phyloP scores from a whole-genome alignment of 495 filamentous ascomycete genomes.

The Aspergillus sclerotioniger region DNA sequence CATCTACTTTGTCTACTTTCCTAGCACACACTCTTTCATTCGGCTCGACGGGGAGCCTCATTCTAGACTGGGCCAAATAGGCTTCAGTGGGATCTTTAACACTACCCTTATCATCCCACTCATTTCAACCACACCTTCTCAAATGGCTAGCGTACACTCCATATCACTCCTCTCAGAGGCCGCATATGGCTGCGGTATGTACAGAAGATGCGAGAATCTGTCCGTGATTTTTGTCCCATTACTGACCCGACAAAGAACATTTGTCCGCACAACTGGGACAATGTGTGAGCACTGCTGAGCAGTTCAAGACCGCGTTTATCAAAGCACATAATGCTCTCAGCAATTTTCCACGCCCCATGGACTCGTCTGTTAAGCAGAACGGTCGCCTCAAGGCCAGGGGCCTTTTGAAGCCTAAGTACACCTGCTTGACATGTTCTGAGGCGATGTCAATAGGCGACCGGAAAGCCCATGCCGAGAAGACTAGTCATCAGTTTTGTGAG shows the following conservation, averaged over 20 bases:
- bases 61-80: not conserved
- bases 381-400: slow-evolving; percentile 26
- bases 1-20: slow-evolving; percentile 7
- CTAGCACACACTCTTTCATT: slow-evolving; percentile 8
- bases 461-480: slow-evolving; percentile 40
- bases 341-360: slow-evolving; percentile 26
- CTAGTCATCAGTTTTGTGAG: slow-evolving; percentile 46
- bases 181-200: slow-evolving; percentile 48
- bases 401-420: slow-evolving; percentile 42
- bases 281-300: slow-evolving; percentile 29
- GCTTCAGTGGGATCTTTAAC: not conserved
- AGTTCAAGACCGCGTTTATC: slow-evolving; percentile 40
- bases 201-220: not conserved
- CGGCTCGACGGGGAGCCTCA: not conserved
- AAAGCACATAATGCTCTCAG: slow-evolving; percentile 35
- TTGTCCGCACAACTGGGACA: slow-evolving; percentile 34
- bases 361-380: slow-evolving; percentile 23
- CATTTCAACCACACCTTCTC: slow-evolving; percentile 1
- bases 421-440: slow-evolving; percentile 42
- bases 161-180: slow-evolving; percentile 41
- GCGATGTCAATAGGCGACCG: slow-evolving; percentile 33
- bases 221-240: not conserved
- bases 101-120: not conserved
- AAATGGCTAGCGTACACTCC: slow-evolving; percentile 38
- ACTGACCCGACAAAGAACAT: slow-evolving; percentile 37